Base-by-base conservation (phyloP, 306 rosid species). In the Lathyrus oleraceus region DNA sequence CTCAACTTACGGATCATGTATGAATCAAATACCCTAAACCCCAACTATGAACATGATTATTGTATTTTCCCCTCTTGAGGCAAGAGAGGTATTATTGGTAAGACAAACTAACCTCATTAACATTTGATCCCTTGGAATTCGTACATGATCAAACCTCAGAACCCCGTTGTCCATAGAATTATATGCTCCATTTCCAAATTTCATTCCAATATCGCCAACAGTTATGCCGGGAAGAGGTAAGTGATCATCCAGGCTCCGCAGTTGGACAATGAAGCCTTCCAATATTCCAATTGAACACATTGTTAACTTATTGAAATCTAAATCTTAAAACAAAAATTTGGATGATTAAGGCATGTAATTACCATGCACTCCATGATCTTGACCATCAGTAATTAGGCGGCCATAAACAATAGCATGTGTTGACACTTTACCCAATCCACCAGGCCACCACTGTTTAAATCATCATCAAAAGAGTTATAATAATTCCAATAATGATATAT, bases 101-200 rank as follows among this genome's bases (percentile, higher is more conserved):
- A 52, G 77, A 72, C 7, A 54, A 75, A 68, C 83, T 56, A 76
- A 94, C 99, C 92, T 91, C 99, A 91, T 94, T 79, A 94, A 85
- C 95, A 94, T 87, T 85, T 88, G 99, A 74, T 77, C 64, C 85
- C 99, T 88, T 12, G 99, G 97, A 65, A 94, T 88, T 21, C 95
- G 84, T 47, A 94, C 91, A 71, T 91, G 85, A 61, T 88, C 92
- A 81, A 94, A 91, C 73, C 82, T 77, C 66, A 94, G 73, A 62
- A 94, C 92, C 60, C 99, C 99, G 83, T 94, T 94, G 80, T 94
- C 99, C 99, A 94, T 94, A 64, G 87, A 83, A 84, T 94, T 94
- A 90, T 87, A 87, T 36, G 95, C 99, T 69, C 92, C 99, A 84
- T 82, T 88, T 78, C 96, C 97, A 79, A 91, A 94, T 83, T 94